Evolutionary conservation across 208 protist species (phyloP).

Genomic region (Trypanosoma caninum): DNA sequence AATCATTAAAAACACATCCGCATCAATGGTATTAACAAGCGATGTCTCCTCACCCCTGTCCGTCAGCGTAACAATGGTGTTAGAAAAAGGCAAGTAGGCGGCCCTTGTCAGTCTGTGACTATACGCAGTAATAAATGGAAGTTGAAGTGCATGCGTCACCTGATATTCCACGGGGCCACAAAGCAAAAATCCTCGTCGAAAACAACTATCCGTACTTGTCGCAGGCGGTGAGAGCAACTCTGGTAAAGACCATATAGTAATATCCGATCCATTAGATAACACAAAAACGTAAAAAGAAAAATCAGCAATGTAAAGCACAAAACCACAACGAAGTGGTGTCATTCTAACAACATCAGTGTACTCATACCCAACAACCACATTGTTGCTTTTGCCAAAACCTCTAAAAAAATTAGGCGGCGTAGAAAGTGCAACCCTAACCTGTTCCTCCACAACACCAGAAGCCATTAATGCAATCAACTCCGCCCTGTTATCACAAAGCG

Average conservation of each 20-base stretch:
- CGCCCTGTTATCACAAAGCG: background rate
- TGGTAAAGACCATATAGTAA: slow-evolving; percentile 14
- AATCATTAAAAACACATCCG: slow-evolving; percentile 16
- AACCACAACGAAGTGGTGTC: slow-evolving; percentile 8
- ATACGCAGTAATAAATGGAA: slow-evolving; percentile 15
- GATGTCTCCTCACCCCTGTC: slow-evolving; percentile 16
- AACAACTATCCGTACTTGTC: background rate
- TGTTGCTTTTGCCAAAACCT: background rate
- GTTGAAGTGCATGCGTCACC: slow-evolving; percentile 18
- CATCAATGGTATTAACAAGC: slow-evolving; percentile 19
- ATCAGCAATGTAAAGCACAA: slow-evolving; percentile 11
- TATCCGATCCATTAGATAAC: slow-evolving; percentile 2
- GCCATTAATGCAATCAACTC: slow-evolving; percentile 2
- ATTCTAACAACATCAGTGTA: background rate
- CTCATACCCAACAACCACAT: background rate
- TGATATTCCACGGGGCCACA: slow-evolving; percentile 15
- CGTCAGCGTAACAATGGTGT: slow-evolving; percentile 18
- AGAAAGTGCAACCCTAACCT: slow-evolving; percentile 11
- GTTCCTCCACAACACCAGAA: slow-evolving; percentile 4
- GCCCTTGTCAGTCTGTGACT: slow-evolving; percentile 20
- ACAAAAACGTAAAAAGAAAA: slow-evolving; percentile 18
- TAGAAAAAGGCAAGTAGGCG: slow-evolving; percentile 12
- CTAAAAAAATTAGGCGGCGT: background rate
- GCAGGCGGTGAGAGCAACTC: slow-evolving; percentile 4
- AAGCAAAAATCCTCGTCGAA: slow-evolving; percentile 2